A percentile compares a stretch with the other conserved stretches of the same genome.
Conservation (phyloP, 306 rosid species). For the Mucuna pruriens region DNA sequence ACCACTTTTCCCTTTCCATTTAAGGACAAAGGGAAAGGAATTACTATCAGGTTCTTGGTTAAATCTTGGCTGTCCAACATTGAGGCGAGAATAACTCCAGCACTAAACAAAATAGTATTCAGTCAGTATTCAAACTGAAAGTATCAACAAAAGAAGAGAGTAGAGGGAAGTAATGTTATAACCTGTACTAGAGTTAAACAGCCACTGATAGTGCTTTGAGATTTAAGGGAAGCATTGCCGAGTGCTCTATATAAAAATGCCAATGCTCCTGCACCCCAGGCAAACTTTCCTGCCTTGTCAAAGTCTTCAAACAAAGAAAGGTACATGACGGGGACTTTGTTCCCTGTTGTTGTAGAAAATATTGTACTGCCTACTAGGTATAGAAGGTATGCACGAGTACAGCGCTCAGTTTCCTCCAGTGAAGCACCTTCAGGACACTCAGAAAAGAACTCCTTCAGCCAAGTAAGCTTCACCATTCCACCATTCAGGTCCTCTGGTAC, state of each 20-base stretch:
- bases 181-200: conserved; percentile 89
- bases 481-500: conserved; percentile 87
- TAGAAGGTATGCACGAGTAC: conserved; percentile 86
- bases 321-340: conserved; percentile 87
- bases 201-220: conserved; percentile 89
- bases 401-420: conserved; percentile 57
- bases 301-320: conserved; percentile 80
- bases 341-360: conserved; percentile 92
- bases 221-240: conserved; percentile 85
- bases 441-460: conserved; percentile 89
- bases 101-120: conserved; percentile 47
- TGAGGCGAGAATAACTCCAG: conserved; percentile 86
- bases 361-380: conserved; percentile 89
- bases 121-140: conserved; percentile 26
- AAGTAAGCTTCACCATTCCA: conserved; percentile 93
- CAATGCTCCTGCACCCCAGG: conserved; percentile 96
- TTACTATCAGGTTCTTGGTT: conserved; percentile 61
- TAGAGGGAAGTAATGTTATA: conserved; percentile 11
- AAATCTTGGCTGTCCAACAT: conserved; percentile 77
- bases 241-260: conserved; percentile 92
- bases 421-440: conserved; percentile 81
- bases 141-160: conserved; percentile 2
- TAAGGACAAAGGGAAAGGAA: conserved; percentile 74
- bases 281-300: conserved; percentile 73
- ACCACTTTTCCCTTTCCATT: conserved; percentile 85